Base-by-base conservation (phyloP, 1,284 basidiomycete species). In the Clitocybe nebularis region DNA sequence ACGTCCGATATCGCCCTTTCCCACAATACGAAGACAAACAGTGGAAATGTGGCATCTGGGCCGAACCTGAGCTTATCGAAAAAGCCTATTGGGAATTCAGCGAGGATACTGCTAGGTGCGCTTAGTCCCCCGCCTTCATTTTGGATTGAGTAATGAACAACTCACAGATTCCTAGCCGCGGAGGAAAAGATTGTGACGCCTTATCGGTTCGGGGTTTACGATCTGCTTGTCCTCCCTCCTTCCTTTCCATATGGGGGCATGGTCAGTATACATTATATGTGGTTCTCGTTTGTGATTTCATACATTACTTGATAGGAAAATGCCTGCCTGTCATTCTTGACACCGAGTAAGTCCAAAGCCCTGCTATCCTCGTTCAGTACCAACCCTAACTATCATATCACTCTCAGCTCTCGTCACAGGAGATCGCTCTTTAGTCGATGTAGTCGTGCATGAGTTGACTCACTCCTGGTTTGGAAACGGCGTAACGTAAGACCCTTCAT, bases 211-310 rank as follows among this genome's bases (percentile, higher is more conserved):
- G 88, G 89, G 1, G 84, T 93, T 2, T 97, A 93, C 58, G 93
- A 97, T 61, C 67, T 94, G 5, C 72, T 98, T 21, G 87, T 98
- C n/a, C 72, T 97, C 5, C 95, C 95, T 0, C 87, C 92, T 10
- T 89, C 89, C 0, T 98, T 97, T 74, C 94, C 94, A 0, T 97
- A 89, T 59, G 89, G 89, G 25, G 89, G 90, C 51, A 87, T 90
- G 90, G 84, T 85, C 51, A 53, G 72, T 52, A 11, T 7, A 13
- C 20, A 13, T 40, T 8, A 19, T 57, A 33, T 26, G 36, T 5
- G 39, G 10, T 29, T 3, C 39, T 43, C 41, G 33, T 34, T 22
- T 34, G 35, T 53, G n/a, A 16, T 40, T 36, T n/a, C n/a, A n/a
- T 24, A 32, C 38, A 24, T 42, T 40, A 35, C 9, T 7, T 4